A percentile compares a stretch with the other conserved stretches of the same genome.
Evolutionary conservation across 257 asterid genomes (phyloP).

Genomic region (Gardenia jasminoides): DNA sequence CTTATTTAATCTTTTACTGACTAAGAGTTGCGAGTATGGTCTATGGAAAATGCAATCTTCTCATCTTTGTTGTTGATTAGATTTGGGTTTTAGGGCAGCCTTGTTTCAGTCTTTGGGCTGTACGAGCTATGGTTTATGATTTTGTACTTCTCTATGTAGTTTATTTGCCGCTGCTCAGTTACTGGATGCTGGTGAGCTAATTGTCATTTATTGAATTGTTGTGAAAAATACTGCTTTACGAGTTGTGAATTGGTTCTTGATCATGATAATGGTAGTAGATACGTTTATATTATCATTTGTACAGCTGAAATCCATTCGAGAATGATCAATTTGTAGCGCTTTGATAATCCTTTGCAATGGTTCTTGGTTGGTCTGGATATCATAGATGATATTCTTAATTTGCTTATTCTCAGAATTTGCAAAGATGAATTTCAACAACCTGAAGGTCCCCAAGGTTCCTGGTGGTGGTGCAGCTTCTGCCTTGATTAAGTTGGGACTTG

Average conservation of each 20-base stretch:
- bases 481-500: conserved; percentile 51
- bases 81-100: neutral
- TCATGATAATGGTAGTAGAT: neutral
- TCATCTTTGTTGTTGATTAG: neutral
- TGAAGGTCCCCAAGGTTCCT: conserved; percentile 80
- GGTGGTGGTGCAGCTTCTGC: conserved; percentile 68
- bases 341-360: neutral
- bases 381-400: neutral
- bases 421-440: conserved; percentile 63
- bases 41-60: neutral
- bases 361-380: neutral
- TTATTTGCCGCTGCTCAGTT: neutral
- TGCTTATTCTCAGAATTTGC: conserved; percentile 30
- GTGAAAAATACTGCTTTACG: neutral
- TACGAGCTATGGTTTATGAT: neutral
- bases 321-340: neutral
- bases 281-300: neutral
- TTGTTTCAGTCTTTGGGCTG: neutral
- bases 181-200: neutral
- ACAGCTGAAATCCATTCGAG: neutral
- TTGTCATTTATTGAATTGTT: neutral
- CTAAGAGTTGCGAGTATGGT: neutral
- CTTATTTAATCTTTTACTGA: neutral
- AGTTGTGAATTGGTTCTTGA: neutral
- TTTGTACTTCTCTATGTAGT: neutral